Conservation (phyloP, 495 filamentous ascomycete genomes). For the Aspergillus bridgeri region DNA sequence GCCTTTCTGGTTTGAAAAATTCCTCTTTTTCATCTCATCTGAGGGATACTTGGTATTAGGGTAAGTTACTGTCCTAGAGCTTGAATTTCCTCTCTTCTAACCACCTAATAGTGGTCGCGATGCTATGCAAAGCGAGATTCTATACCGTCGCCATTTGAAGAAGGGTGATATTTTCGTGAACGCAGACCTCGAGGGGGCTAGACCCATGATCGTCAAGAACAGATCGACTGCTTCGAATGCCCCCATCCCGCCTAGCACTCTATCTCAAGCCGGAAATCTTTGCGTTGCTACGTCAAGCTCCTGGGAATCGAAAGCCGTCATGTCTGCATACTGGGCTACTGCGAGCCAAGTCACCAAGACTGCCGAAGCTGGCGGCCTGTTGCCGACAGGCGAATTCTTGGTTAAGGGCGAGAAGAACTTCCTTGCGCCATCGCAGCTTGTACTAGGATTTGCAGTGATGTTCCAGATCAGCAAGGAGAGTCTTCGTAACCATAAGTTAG, state of each 20-base stretch:
- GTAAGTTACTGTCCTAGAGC: constrained; percentile 19
- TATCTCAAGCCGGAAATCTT: constrained; percentile 84
- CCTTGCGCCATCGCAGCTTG: constrained; percentile 80
- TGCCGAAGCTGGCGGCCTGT: constrained; percentile 70
- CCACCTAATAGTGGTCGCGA: constrained; percentile 65
- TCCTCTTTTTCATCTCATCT: constrained; percentile 88
- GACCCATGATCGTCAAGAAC: constrained; percentile 83
- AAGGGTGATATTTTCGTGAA: constrained; percentile 91
- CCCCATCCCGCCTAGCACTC: constrained; percentile 84
- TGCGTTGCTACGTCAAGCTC: constrained; percentile 79
- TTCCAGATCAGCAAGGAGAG: constrained; percentile 90
- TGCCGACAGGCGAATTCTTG: constrained; percentile 72
- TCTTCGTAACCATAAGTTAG: constrained; percentile 70
- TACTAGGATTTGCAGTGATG: constrained; percentile 82
- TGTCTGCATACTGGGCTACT: constrained; percentile 93
- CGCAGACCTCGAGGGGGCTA: constrained; percentile 83
- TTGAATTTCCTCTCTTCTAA: not conserved
- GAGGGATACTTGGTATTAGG: constrained; percentile 89
- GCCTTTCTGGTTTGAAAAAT: constrained; percentile 95
- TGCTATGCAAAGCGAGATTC: constrained; percentile 83
- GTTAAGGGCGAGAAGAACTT: constrained; percentile 85
- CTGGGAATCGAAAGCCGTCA: constrained; percentile 93
- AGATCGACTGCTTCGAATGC: constrained; percentile 67
- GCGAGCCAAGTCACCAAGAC: constrained; percentile 86
- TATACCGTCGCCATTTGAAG: constrained; percentile 78